Evolutionary conservation across 768 basidiomycete species (phyloP).

Genomic region (Mrakia gelida): DNA sequence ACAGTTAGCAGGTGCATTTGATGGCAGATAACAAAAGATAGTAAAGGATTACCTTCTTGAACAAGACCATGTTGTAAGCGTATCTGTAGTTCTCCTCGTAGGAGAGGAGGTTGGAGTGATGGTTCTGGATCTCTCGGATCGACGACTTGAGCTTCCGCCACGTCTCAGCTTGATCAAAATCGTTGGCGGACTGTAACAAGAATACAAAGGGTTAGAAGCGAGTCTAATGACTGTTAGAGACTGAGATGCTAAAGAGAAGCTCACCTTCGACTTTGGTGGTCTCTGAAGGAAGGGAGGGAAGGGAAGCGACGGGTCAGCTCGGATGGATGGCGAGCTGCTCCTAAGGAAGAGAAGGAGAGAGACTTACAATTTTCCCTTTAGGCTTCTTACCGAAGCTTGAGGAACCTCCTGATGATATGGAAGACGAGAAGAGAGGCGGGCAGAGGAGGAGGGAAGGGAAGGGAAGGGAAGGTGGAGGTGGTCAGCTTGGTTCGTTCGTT

Average conservation of each 20-base stretch:
- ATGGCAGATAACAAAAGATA: background rate
- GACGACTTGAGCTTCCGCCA: constrained; percentile 58
- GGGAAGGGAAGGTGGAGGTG: background rate
- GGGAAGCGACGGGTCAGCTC: background rate
- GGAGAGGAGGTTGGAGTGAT: constrained; percentile 81
- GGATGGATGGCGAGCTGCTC: background rate
- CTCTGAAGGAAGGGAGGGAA: background rate
- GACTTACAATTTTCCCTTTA: constrained; percentile 30
- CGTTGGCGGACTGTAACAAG: constrained; percentile 1
- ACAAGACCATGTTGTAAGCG: constrained; percentile 88
- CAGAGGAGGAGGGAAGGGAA: background rate
- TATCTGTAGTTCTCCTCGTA: constrained; percentile 93
- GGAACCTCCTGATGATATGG: background rate
- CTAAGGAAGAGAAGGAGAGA: too few species aligned
- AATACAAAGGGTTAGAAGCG: background rate
- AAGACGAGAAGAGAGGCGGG: background rate
- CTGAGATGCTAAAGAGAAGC: background rate
- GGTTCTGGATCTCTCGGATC: constrained; percentile 89
- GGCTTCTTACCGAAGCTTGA: constrained; percentile 25
- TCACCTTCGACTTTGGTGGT: constrained; percentile 23
- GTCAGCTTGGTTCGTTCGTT: background rate
- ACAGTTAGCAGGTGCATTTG: background rate
- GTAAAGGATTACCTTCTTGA: constrained; percentile 49
- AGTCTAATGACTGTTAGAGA: background rate
- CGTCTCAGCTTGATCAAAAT: constrained; percentile 15